Percentiles rank a stretch among this genome's conserved stretches.
Conservation (phyloP, 164 flowering plant genomes). For the Litsea cubeba region DNA sequence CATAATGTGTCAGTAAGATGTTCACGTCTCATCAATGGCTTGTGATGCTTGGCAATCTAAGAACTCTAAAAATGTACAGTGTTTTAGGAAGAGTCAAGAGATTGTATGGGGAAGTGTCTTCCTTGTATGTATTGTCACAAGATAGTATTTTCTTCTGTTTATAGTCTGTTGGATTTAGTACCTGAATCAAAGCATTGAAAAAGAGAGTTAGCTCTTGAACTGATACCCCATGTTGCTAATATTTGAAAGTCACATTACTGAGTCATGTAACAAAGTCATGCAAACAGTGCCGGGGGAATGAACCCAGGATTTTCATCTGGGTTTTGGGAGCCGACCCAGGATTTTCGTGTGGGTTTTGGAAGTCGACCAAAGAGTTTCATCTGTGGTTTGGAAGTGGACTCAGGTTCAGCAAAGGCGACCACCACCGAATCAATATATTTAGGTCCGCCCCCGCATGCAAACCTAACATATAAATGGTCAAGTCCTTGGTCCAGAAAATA, state of each 20-base stretch:
- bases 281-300: neutral
- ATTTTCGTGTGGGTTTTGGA: too few species aligned
- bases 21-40: neutral
- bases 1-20: neutral
- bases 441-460: too few species aligned
- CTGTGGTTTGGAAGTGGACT: too few species aligned
- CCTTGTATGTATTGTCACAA: neutral
- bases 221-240: neutral
- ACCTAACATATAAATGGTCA: too few species aligned
- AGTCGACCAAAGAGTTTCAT: too few species aligned
- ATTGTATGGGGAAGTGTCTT: neutral
- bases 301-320: too few species aligned
- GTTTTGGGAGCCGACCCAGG: too few species aligned
- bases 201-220: neutral
- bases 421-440: too few species aligned
- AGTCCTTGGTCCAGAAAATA: too few species aligned
- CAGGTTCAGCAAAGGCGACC: too few species aligned
- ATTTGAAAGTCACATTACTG: neutral
- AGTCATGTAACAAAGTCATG: neutral
- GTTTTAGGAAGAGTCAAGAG: neutral
- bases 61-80: neutral
- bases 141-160: slow-evolving; percentile 5
- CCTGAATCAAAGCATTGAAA: neutral
- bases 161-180: slow-evolving; percentile 1
- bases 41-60: neutral